Evolutionary conservation across 106 monocot species (phyloP).

Genomic region (Dioscorea zingiberensis): DNA sequence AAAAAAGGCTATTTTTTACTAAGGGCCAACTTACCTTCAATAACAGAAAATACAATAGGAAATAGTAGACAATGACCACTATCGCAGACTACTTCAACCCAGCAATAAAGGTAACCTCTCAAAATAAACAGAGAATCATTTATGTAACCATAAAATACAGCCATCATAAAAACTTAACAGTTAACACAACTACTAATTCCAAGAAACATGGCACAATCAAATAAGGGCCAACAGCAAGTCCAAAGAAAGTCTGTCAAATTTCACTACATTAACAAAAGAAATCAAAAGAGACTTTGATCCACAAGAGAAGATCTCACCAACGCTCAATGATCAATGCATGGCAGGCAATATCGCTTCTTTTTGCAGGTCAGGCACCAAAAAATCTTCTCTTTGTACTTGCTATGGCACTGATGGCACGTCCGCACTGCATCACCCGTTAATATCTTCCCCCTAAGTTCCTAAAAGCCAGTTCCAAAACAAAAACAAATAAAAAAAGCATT

Average conservation of each 20-base stretch:
- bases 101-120: no score
- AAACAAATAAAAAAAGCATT: neutral
- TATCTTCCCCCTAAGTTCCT: neutral
- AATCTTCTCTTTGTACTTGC: constrained; percentile 33
- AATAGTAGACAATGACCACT: no score
- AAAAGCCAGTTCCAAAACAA: neutral
- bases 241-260: neutral
- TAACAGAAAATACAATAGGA: no score
- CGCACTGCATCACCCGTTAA: neutral
- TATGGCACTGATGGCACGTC: constrained; percentile 40
- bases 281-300: neutral
- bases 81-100: no score
- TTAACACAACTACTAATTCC: no score
- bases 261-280: neutral
- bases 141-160: neutral
- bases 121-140: no score
- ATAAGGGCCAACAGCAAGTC: neutral
- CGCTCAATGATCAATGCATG: constrained; percentile 20
- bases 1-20: no score
- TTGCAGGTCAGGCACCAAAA: constrained; percentile 11
- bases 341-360: constrained; percentile 25
- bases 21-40: no score
- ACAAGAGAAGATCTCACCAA: constrained; percentile 9
- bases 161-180: neutral
- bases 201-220: neutral